A percentile compares a stretch with the other conserved stretches of the same genome.
phyloP scores from a whole-genome alignment of 1,284 basidiomycete species.

The Paramarasmius palmivorus region DNA sequence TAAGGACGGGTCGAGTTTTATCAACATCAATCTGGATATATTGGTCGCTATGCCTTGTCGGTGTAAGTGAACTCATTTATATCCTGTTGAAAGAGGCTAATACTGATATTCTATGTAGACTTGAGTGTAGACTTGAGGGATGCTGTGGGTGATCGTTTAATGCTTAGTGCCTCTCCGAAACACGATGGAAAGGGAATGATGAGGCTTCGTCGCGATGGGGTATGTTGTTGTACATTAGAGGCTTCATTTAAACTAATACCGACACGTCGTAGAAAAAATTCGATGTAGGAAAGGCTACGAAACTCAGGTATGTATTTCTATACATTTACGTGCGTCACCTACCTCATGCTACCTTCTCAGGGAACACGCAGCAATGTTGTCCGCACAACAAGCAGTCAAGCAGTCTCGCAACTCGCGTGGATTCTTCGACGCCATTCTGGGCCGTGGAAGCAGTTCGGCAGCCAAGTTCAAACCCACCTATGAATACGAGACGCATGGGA shows the following conservation, averaged over 20 bases:
- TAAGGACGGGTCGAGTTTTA: conserved; percentile 53
- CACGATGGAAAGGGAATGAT: conserved; percentile 60
- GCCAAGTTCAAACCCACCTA: conserved; percentile 67
- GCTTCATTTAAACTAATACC: conserved; percentile 8
- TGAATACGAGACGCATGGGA: conserved; percentile 63
- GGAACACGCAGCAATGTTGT: conserved; percentile 64
- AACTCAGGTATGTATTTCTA: conserved; percentile 53
- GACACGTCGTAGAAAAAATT: conserved; percentile 64
- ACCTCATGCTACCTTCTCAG: conserved; percentile 27
- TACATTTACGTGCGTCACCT: not conserved
- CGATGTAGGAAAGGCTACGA: conserved; percentile 79
- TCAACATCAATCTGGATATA: conserved; percentile 89
- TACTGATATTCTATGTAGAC: conserved; percentile 41
- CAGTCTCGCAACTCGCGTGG: conserved; percentile 75
- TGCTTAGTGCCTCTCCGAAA: conserved; percentile 55
- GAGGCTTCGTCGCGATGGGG: conserved; percentile 71
- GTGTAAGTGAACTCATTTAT: conserved; percentile 55
- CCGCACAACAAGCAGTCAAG: conserved; percentile 66
- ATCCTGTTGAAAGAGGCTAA: not conserved
- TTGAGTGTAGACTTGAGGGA: conserved; percentile 91
- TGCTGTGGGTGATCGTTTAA: conserved; percentile 88
- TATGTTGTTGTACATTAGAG: conserved; percentile 33
- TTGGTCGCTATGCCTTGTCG: conserved; percentile 91
- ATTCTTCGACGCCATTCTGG: conserved; percentile 58
- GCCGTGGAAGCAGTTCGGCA: conserved; percentile 33